Conservation (phyloP, 169 alveolate genomes). For the Fabrea salina region DNA sequence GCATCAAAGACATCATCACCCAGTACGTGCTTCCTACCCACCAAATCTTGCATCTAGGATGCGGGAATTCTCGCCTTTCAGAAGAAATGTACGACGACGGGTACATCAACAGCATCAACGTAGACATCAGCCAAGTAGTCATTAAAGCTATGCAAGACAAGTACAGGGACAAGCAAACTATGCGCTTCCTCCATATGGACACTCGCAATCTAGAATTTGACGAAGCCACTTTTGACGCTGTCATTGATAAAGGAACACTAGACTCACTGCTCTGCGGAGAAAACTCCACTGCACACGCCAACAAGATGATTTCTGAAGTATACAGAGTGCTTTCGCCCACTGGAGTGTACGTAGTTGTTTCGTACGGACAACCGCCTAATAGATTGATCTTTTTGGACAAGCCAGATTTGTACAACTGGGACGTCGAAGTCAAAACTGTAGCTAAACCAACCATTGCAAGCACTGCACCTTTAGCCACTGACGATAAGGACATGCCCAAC, state of each 20-base stretch:
- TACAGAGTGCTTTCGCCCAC: slow-evolving; percentile 25
- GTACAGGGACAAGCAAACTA: slow-evolving; percentile 48
- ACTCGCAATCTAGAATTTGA: slow-evolving; percentile 79
- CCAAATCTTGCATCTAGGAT: slow-evolving; percentile 83
- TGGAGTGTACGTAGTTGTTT: background rate
- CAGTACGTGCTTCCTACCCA: slow-evolving; percentile 75
- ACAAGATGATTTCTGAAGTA: background rate
- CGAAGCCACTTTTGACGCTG: slow-evolving; percentile 81
- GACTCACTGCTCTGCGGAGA: slow-evolving; percentile 91
- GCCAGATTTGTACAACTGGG: slow-evolving; percentile 68
- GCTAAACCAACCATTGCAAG: slow-evolving; percentile 62
- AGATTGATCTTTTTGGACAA: slow-evolving; percentile 22
- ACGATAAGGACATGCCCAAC: slow-evolving; percentile 54
- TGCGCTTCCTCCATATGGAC: slow-evolving; percentile 73
- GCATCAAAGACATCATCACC: slow-evolving; percentile 82
- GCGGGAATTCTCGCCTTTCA: slow-evolving; percentile 89
- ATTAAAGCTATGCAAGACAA: slow-evolving; percentile 50
- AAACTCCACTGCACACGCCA: slow-evolving; percentile 63
- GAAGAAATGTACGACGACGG: slow-evolving; percentile 93
- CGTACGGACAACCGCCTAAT: slow-evolving; percentile 26
- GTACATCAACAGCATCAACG: slow-evolving; percentile 74
- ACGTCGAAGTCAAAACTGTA: slow-evolving; percentile 40
- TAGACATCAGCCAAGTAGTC: slow-evolving; percentile 75
- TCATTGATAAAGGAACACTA: slow-evolving; percentile 88
- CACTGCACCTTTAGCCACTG: slow-evolving; percentile 51